Base-by-base conservation (phyloP, 2,329 filamentous ascomycete genomes). In the Neofusicoccum sp. region DNA sequence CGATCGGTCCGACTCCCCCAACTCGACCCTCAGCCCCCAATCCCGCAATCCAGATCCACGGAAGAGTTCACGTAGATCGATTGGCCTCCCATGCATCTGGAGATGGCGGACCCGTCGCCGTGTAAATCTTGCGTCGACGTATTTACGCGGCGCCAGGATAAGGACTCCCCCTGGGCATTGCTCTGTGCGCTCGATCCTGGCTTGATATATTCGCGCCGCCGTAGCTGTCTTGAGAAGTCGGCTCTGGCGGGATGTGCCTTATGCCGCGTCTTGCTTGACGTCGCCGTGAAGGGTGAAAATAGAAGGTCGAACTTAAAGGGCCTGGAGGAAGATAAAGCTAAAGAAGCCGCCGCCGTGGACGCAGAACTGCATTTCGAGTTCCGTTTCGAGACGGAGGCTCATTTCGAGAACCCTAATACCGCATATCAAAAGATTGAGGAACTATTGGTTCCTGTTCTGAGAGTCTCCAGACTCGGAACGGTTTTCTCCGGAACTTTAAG, bases 401-500 rank as follows among this genome's bases (percentile, higher is more conserved):
- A 31, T 26, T 8, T 28, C 51, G 26, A 38, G 26, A 6, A 51
- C 31, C 20, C 47, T 20, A 12, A 16, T 34, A 20, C 16, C n/a
- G 31, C 47, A 44, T 44, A 8, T 11, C 20, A 11, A 31, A 5
- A 36, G 33, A 14, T 51, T 51, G 11, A 16, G 28, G 9, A 33
- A 14, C 36, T 9, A 2, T 30, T 56, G 38, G 20, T 43, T 36
- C 51, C 51, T 14, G 41, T 38, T 3, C 26, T 61, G 24, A 57
- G 59, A 7, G 51, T 61, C 7, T 34, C 34, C 12, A 30, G 36
- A 30, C 33, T 40, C 12, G 51, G 44, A 1, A 62, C 56, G 20
- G 16, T 62, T 7, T 62, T 62, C n/a, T 26, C 43, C 5, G 53
- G 60, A 6, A 58, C 51, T 5, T 36, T 62, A 45, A 34, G 43